Evolutionary conservation across 2,329 filamentous ascomycete species (phyloP).

Genomic region (Leptographium wingfieldii): DNA sequence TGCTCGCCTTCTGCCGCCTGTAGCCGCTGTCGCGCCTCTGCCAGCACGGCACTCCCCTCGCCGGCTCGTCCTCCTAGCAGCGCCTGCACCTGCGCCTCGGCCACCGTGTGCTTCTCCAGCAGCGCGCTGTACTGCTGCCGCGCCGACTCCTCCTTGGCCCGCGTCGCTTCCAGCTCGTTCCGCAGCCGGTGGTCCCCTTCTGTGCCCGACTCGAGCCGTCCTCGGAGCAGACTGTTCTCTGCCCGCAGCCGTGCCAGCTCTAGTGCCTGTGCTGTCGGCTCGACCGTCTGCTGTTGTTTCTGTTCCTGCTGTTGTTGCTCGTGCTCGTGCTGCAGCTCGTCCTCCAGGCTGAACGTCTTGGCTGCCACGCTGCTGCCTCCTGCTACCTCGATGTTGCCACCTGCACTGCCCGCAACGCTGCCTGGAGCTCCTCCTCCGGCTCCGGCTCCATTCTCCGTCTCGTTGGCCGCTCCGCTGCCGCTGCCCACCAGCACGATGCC

Average conservation of each 20-base stretch:
- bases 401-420: too few relatives aligned
- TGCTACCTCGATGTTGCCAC: too few relatives aligned
- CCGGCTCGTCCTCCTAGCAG: slow-evolving; percentile 36
- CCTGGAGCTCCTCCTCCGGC: neutral
- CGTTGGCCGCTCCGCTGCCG: neutral
- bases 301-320: slow-evolving; percentile 29
- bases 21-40: slow-evolving; percentile 36
- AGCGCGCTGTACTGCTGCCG: slow-evolving; percentile 43
- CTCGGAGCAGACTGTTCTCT: slow-evolving; percentile 47
- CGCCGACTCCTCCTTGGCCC: slow-evolving; percentile 35
- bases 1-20: slow-evolving; percentile 33
- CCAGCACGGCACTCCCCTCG: slow-evolving; percentile 36
- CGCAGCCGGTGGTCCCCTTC: slow-evolving; percentile 41
- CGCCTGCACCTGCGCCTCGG: slow-evolving; percentile 44
- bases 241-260: slow-evolving; percentile 47
- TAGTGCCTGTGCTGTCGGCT: slow-evolving; percentile 24
- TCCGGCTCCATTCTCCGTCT: neutral
- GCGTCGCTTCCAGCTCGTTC: slow-evolving; percentile 42
- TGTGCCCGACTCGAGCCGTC: slow-evolving; percentile 38
- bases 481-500: slow-evolving; percentile 15
- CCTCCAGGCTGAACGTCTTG: slow-evolving; percentile 37
- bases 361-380: slow-evolving; percentile 10
- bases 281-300: slow-evolving; percentile 21
- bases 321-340: slow-evolving; percentile 36
- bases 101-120: slow-evolving; percentile 44